These are phyloP conservation scores for Starmerella lactis-condensi DNA, from an alignment of 805 yeast species.

Conservation along the genomic window DNA sequence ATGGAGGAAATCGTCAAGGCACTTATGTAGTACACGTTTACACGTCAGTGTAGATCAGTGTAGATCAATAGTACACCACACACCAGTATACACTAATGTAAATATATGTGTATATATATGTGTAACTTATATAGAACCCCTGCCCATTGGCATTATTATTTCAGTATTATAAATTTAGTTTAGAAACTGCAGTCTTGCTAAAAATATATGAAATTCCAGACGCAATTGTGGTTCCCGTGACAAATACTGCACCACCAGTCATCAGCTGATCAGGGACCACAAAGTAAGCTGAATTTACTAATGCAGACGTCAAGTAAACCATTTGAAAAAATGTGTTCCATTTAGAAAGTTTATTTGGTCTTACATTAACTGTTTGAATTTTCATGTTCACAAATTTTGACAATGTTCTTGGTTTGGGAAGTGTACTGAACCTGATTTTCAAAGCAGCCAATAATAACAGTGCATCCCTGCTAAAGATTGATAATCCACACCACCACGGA, in stretches of 20 bases:
- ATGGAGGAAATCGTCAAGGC: no score
- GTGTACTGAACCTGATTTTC: conserved; percentile 49
- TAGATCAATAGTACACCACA: no score
- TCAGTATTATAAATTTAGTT: no score
- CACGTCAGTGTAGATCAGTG: no score
- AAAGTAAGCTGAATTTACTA: conserved; percentile 36
- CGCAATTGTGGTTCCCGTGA: conserved; percentile 44
- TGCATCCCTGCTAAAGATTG: conserved; percentile 74
- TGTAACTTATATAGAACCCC: no score
- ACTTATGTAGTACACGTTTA: no score
- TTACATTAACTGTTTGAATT: conserved; percentile 67
- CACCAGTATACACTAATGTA: no score
- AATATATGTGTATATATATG: no score
- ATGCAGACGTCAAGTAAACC: conserved; percentile 57
- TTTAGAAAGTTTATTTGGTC: conserved; percentile 72
- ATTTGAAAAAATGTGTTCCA: conserved; percentile 83
- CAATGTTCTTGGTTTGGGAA: conserved; percentile 61
- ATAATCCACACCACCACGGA: conserved; percentile 37
- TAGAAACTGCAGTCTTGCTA: conserved; percentile 12
- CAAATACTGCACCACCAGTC: conserved; percentile 23
- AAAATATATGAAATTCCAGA: conserved; percentile 41
- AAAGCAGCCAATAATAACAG: conserved; percentile 54
- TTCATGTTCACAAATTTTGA: conserved; percentile 58
- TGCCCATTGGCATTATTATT: no score
- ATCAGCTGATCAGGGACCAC: conserved; percentile 18